Percentiles rank a stretch among this genome's conserved stretches.
Conservation (phyloP, 2,329 filamentous ascomycete genomes). For the Colletotrichum brevisporum region DNA sequence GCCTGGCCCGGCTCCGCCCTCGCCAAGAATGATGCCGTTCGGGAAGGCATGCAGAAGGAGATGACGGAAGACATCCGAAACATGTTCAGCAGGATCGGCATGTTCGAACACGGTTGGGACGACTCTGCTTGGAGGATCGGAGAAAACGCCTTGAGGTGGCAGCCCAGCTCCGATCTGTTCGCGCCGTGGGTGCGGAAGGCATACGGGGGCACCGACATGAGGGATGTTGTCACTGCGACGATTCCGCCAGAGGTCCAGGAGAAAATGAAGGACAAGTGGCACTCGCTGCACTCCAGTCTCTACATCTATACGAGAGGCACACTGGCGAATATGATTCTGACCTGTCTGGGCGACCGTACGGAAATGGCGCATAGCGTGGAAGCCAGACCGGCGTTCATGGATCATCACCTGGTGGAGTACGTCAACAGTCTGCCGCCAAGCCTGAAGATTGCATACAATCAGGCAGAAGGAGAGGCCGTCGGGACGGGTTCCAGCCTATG, state of each 20-base stretch:
- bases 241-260: slow-evolving; percentile 37
- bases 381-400: slow-evolving; percentile 52
- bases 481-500: slow-evolving; percentile 34
- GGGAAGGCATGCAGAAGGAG: slow-evolving; percentile 23
- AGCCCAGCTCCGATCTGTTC: slow-evolving; percentile 9
- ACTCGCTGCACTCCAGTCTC: slow-evolving; percentile 46
- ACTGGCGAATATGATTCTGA: slow-evolving; percentile 48
- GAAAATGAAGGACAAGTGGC: slow-evolving; percentile 48
- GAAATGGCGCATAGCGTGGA: slow-evolving; percentile 56
- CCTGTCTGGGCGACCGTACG: slow-evolving; percentile 50
- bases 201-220: slow-evolving; percentile 4
- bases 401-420: slow-evolving; percentile 50
- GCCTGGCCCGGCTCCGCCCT: slow-evolving; percentile 47
- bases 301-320: slow-evolving; percentile 45
- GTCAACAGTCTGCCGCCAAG: slow-evolving; percentile 40
- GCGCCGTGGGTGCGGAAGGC: slow-evolving; percentile 32
- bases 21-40: background rate
- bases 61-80: slow-evolving; percentile 27
- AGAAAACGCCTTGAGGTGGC: slow-evolving; percentile 16
- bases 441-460: slow-evolving; percentile 21
- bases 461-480: slow-evolving; percentile 6
- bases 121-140: background rate
- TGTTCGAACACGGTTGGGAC: slow-evolving; percentile 31
- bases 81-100: slow-evolving; percentile 31
- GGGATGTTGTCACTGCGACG: slow-evolving; percentile 7